Evolutionary conservation across 495 filamentous ascomycete genomes (phyloP).

Genomic region (Viridothelium virens): DNA sequence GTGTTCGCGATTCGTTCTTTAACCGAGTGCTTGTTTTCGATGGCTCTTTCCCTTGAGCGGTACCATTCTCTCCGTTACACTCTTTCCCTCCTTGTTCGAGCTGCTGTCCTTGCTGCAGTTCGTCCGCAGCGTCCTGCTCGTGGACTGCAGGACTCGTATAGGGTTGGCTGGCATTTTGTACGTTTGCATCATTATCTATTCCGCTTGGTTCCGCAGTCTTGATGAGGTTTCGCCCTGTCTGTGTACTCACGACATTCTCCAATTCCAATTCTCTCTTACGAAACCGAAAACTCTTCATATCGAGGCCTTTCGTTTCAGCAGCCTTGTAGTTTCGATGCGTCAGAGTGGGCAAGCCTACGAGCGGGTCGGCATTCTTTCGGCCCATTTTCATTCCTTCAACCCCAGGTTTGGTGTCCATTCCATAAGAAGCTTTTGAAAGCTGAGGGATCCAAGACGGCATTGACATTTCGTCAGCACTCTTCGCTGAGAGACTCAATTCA

Average conservation of each 20-base stretch:
- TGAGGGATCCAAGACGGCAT: constrained; percentile 17
- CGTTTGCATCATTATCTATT: neutral
- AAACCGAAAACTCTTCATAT: neutral
- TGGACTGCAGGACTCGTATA: neutral
- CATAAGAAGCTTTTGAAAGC: constrained; percentile 18
- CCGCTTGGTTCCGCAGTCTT: neutral
- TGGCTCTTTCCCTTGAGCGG: neutral
- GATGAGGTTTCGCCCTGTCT: neutral
- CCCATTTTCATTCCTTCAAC: neutral
- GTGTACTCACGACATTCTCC: neutral
- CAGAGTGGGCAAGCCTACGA: constrained; percentile 13
- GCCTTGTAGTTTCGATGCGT: constrained; percentile 14
- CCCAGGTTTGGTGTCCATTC: neutral
- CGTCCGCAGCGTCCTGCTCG: neutral
- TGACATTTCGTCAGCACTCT: neutral
- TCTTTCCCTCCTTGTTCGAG: neutral
- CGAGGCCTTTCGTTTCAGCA: neutral
- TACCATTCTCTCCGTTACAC: neutral
- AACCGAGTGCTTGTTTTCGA: neutral
- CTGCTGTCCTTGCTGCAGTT: neutral
- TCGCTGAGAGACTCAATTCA: neutral
- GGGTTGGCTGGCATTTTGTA: neutral
- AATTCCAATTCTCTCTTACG: neutral
- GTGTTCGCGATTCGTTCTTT: neutral
- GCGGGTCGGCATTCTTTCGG: constrained; percentile 12